Percentiles rank a stretch among this genome's conserved stretches.
Evolutionary conservation across 2,329 filamentous ascomycete genomes (phyloP).

Genomic region (Arachnopeziza araneosa): DNA sequence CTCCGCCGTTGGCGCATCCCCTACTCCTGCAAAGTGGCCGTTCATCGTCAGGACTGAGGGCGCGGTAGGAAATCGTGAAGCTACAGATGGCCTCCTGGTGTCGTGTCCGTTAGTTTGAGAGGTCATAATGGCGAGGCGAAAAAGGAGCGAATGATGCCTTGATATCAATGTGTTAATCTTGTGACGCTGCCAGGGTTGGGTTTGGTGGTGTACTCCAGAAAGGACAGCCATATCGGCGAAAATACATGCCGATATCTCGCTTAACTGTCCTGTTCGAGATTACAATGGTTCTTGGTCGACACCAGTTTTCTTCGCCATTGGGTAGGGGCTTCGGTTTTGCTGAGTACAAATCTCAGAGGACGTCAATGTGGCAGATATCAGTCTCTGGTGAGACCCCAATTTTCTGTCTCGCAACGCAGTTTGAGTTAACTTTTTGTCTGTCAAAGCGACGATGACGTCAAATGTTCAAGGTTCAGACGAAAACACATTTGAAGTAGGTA

Average conservation of each 20-base stretch:
- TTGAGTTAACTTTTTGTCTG: too few species aligned
- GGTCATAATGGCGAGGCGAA: constrained; percentile 17
- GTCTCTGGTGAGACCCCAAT: too few species aligned
- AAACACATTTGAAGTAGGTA: too few species aligned
- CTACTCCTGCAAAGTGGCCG: constrained; percentile 72
- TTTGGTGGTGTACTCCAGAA: background rate
- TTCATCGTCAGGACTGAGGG: constrained; percentile 53
- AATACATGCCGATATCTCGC: background rate
- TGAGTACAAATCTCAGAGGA: too few species aligned
- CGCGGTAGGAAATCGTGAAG: constrained; percentile 28
- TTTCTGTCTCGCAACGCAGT: too few species aligned
- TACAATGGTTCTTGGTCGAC: background rate
- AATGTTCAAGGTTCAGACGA: too few species aligned
- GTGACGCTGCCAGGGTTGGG: constrained; percentile 13
- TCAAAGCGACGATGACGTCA: too few species aligned
- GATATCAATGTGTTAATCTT: constrained; percentile 4
- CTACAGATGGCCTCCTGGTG: constrained; percentile 23
- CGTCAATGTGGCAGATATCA: too few species aligned
- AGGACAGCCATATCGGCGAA: background rate
- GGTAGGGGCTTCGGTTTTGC: too few species aligned
- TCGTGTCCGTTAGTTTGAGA: constrained; percentile 22
- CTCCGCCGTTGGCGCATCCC: constrained; percentile 56
- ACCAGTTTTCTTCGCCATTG: background rate
- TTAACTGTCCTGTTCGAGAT: background rate
- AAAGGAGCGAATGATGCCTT: constrained; percentile 1